These are phyloP conservation scores for Phaseolus lunatus DNA, from an alignment of 306 rosid species.

Conservation along the genomic window DNA sequence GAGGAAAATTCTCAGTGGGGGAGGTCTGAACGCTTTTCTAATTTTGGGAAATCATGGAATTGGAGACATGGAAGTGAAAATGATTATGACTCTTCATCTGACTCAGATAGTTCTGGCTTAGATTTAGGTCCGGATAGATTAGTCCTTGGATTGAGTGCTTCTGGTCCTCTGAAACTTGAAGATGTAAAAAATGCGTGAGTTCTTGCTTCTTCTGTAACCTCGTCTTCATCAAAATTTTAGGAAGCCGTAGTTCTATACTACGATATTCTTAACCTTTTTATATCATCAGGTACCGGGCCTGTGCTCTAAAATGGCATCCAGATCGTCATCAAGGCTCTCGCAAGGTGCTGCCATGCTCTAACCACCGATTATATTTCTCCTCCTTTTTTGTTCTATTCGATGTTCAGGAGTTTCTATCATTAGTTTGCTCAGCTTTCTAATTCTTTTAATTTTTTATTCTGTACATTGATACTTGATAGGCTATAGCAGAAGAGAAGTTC, in stretches of 20 bases:
- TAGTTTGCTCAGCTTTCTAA: conserved; percentile 1
- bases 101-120: conserved; percentile 51
- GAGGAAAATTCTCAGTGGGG: conserved; percentile 77
- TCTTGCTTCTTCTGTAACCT: conserved; percentile 36
- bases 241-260: neutral
- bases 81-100: conserved; percentile 59
- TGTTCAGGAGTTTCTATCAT: conserved; percentile 1
- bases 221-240: conserved; percentile 1
- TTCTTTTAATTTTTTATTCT: neutral
- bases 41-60: conserved; percentile 58
- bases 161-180: conserved; percentile 75
- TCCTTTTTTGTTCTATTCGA: neutral
- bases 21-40: conserved; percentile 56
- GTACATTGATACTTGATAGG: conserved; percentile 44
- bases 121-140: conserved; percentile 57
- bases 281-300: conserved; percentile 64
- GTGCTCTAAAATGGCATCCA: conserved; percentile 92
- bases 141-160: conserved; percentile 74
- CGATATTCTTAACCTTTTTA: neutral
- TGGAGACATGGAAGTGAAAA: conserved; percentile 56
- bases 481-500: conserved; percentile 81
- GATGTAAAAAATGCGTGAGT: conserved; percentile 85
- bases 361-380: neutral
- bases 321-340: conserved; percentile 91
- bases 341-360: conserved; percentile 56